Conservation (phyloP, 208 protist genomes). For the Willaertia magna region DNA sequence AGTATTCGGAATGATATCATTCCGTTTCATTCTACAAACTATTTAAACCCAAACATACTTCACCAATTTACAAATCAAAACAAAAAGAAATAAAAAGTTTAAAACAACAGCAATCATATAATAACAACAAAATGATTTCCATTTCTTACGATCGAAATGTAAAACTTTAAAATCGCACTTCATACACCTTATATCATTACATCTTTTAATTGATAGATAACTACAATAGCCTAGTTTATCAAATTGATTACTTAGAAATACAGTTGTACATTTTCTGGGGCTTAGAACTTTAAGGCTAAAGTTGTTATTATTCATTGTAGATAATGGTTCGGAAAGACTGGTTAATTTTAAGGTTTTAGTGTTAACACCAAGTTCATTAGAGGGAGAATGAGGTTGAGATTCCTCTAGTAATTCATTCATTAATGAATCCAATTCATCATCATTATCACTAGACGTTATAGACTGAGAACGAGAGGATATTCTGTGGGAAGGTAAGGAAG, state of each 20-base stretch:
- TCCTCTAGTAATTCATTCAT: not conserved
- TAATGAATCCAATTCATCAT: not conserved
- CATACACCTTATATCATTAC: not conserved
- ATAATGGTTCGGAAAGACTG: not conserved
- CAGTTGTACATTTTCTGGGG: not conserved
- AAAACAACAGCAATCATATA: no score
- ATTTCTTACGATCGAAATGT: not conserved
- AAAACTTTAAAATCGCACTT: not conserved
- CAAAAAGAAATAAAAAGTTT: no score
- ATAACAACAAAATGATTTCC: no score
- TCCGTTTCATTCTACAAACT: no score
- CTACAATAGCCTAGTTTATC: not conserved
- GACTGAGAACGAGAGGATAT: no score
- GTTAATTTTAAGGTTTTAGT: not conserved
- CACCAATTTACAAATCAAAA: no score
- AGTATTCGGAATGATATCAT: no score
- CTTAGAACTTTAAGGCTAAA: not conserved
- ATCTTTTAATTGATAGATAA: not conserved
- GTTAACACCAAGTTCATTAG: not conserved
- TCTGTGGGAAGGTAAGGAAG: no score
- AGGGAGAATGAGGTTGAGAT: not conserved
- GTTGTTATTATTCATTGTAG: not conserved
- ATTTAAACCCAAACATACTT: no score
- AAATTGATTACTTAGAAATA: not conserved
- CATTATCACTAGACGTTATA: no score